Evolutionary conservation across 1,139 yeast genomes (phyloP).

Genomic region (Pichia sp.): DNA sequence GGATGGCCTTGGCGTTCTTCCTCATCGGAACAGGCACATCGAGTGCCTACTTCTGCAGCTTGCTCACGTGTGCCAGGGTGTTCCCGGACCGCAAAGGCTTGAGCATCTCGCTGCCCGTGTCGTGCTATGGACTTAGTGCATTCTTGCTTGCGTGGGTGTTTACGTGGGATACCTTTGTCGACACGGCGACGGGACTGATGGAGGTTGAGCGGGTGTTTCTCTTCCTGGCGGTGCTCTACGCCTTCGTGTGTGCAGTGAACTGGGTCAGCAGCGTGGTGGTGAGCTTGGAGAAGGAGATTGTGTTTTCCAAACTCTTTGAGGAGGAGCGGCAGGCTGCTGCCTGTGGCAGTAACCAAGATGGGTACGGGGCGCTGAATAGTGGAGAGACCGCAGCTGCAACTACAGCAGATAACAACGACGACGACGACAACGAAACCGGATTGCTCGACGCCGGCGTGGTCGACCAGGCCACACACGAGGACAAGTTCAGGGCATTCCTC

Average conservation of each 20-base stretch:
- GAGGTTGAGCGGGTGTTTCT: constrained; percentile 53
- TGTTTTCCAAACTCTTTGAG: constrained; percentile 34
- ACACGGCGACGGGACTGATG: constrained; percentile 32
- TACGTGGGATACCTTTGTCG: constrained; percentile 40
- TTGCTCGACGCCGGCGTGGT: constrained; percentile 16
- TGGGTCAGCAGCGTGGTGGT: constrained; percentile 64
- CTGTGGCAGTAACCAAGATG: too few relatives aligned
- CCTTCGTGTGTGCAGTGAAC: constrained; percentile 52
- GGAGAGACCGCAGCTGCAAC: background rate
- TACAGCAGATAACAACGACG: background rate
- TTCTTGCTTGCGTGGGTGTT: constrained; percentile 57
- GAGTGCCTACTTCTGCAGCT: constrained; percentile 69
- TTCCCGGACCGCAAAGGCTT: constrained; percentile 72
- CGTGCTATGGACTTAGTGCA: constrained; percentile 81
- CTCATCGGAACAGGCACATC: constrained; percentile 79
- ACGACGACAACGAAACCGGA: constrained; percentile 3
- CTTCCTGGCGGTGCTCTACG: constrained; percentile 55
- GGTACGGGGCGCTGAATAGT: background rate
- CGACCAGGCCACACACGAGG: constrained; percentile 41
- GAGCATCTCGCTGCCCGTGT: constrained; percentile 83
- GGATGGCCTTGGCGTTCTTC: constrained; percentile 43
- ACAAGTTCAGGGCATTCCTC: constrained; percentile 49
- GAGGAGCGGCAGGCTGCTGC: constrained; percentile 15
- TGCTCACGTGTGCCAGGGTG: constrained; percentile 79
- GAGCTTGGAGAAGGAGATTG: constrained; percentile 53